Evolutionary conservation across 495 filamentous ascomycete species (phyloP).

Genomic region (Jackrogersella minutella): DNA sequence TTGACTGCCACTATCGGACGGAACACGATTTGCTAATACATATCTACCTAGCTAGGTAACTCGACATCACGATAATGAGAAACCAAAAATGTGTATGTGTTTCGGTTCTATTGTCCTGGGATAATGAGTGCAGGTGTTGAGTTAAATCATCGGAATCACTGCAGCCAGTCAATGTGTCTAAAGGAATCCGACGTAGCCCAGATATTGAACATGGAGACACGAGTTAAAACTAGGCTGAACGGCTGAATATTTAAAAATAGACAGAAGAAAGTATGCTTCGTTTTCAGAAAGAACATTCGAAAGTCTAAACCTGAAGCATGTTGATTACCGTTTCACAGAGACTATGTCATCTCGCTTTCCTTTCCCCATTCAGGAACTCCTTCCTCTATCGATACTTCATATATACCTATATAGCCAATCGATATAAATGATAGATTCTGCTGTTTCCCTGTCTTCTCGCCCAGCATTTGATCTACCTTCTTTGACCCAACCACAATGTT

Average conservation of each 20-base stretch:
- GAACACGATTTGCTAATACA: no score
- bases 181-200: no score
- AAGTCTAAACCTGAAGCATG: not conserved
- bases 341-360: slow-evolving; percentile 1
- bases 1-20: no score
- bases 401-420: not conserved
- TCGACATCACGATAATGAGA: no score
- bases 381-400: no score
- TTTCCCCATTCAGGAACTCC: slow-evolving; percentile 8
- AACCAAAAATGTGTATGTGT: no score
- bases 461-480: not conserved
- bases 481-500: not conserved
- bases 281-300: not conserved
- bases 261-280: not conserved
- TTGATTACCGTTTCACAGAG: not conserved
- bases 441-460: not conserved
- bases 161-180: no score
- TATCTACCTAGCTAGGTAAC: no score
- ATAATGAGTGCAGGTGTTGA: no score
- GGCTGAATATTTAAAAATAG: not conserved
- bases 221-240: not conserved
- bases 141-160: no score
- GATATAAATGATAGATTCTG: not conserved
- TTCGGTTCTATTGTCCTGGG: no score
- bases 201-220: no score